phyloP scores from a whole-genome alignment of 2,329 filamentous ascomycete genomes.

The Venturia effusa region DNA sequence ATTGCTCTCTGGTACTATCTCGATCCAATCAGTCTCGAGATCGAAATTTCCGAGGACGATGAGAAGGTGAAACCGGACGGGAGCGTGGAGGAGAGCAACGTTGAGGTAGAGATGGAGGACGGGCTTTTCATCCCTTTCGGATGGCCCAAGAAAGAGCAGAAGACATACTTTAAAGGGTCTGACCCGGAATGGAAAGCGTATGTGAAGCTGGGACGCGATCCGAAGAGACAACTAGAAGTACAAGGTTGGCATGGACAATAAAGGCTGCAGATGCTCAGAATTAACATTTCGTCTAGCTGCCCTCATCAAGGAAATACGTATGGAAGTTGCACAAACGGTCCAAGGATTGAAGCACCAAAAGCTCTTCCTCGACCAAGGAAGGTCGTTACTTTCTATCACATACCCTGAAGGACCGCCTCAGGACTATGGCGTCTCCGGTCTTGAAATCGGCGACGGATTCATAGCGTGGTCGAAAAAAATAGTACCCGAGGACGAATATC shows the following conservation, averaged over 20 bases:
- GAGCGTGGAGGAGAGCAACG: conserved; percentile 19
- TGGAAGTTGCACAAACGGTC: conserved; percentile 18
- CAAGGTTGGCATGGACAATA: conserved; percentile 19
- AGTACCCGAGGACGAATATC: conserved; percentile 29
- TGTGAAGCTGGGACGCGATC: conserved; percentile 33
- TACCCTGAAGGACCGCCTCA: conserved; percentile 38
- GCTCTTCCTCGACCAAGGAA: conserved; percentile 31
- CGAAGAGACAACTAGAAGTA: conserved; percentile 27
- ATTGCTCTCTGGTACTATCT: background rate
- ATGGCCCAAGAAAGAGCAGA: conserved; percentile 30
- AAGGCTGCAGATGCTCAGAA: background rate
- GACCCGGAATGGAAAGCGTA: conserved; percentile 45
- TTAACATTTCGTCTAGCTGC: conserved; percentile 20
- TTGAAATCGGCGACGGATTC: conserved; percentile 27
- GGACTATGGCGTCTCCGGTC: conserved; percentile 37
- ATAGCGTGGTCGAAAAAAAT: conserved; percentile 30
- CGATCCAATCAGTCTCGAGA: background rate
- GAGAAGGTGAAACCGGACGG: conserved; percentile 16
- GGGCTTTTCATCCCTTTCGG: conserved; percentile 39
- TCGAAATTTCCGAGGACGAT: conserved; percentile 11
- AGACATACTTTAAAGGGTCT: conserved; percentile 36
- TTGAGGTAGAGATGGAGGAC: conserved; percentile 18
- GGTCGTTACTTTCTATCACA: conserved; percentile 36
- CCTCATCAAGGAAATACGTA: conserved; percentile 26
- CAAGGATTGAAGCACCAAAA: conserved; percentile 20